These are phyloP conservation scores for Elongisporangium prolatum DNA, from an alignment of 352 stramenopile species.

Conservation along the genomic window DNA sequence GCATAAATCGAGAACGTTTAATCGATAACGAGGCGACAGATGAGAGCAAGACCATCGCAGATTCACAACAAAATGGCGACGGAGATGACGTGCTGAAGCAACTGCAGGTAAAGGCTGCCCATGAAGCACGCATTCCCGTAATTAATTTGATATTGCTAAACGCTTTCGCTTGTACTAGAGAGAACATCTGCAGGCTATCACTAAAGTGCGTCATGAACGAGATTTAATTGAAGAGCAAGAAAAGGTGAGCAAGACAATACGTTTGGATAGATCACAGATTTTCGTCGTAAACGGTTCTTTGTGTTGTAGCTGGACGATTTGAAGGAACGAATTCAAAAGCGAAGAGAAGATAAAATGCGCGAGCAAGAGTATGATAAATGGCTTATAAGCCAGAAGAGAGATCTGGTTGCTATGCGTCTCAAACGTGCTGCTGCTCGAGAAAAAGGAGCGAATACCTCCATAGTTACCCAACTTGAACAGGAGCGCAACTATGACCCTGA, in stretches of 20 bases:
- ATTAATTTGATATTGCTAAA: neutral
- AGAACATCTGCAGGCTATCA: constrained; percentile 35
- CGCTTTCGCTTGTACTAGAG: constrained; percentile 10
- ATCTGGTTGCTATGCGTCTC: constrained; percentile 33
- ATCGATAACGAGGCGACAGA: neutral
- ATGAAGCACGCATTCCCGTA: constrained; percentile 8
- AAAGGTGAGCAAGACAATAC: constrained; percentile 19
- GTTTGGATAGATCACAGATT: neutral
- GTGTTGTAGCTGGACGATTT: constrained; percentile 35
- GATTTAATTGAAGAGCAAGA: constrained; percentile 57
- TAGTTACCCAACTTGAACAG: constrained; percentile 3
- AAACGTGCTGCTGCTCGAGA: constrained; percentile 30
- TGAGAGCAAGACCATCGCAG: neutral
- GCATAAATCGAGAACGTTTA: neutral
- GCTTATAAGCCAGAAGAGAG: constrained; percentile 46
- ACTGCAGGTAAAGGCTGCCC: constrained; percentile 38
- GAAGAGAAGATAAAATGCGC: constrained; percentile 38
- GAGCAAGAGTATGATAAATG: constrained; percentile 41
- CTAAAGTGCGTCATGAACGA: constrained; percentile 45
- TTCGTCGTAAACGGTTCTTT: neutral
- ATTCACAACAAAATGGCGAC: constrained; percentile 9
- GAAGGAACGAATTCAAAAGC: constrained; percentile 35
- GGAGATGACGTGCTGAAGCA: constrained; percentile 26
- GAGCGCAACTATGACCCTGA: constrained; percentile 21
- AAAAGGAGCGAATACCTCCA: neutral